Evolutionary conservation across 768 basidiomycete genomes (phyloP).

Genomic region (Cantharellus anzutake): DNA sequence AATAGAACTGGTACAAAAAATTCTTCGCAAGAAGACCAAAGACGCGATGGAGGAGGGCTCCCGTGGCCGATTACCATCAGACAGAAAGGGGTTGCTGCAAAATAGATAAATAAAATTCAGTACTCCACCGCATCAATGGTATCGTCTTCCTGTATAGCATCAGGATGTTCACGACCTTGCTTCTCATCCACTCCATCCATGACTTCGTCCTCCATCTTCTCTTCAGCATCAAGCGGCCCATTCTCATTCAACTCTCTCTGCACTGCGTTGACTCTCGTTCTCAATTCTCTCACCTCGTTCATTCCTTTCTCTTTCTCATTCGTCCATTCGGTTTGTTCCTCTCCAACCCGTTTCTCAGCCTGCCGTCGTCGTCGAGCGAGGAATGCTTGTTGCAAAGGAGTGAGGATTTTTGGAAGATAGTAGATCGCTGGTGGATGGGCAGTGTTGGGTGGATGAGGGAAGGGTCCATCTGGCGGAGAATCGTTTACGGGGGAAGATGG

Average conservation of each 20-base stretch:
- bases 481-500: neutral
- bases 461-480: neutral
- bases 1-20: too few species aligned
- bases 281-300: conserved; percentile 4
- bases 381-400: conserved; percentile 8
- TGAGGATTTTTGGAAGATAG: conserved; percentile 7
- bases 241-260: neutral
- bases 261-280: conserved; percentile 1
- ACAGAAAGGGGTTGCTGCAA: too few species aligned
- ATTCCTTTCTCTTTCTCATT: conserved; percentile 4
- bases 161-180: too few species aligned
- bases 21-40: too few species aligned
- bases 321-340: conserved; percentile 7
- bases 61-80: too few species aligned
- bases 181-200: neutral
- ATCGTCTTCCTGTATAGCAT: too few species aligned
- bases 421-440: conserved; percentile 7
- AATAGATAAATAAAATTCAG: too few species aligned
- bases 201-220: neutral
- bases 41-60: too few species aligned
- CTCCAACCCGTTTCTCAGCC: neutral
- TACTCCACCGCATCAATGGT: too few species aligned
- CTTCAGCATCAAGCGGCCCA: neutral
- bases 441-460: conserved; percentile 3
- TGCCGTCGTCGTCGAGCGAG: conserved; percentile 1